Conservation (phyloP, 2,329 filamentous ascomycete species). For the Westerdykella sp. region DNA sequence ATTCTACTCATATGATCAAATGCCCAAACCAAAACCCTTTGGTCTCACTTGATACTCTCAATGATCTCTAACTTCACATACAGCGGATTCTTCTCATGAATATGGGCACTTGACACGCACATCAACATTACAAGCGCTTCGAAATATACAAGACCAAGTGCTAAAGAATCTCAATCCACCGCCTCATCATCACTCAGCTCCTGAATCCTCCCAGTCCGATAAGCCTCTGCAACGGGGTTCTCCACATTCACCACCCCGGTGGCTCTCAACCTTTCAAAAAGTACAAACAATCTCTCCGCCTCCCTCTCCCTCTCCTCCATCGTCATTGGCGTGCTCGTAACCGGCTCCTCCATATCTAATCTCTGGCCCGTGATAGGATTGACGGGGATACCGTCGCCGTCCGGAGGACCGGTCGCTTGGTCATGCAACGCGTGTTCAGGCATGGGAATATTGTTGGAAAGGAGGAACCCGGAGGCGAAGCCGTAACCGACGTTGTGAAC, state of each 20-base stretch:
- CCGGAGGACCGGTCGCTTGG: conserved; percentile 32
- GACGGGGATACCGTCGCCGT: conserved; percentile 41
- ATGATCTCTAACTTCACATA: too few relatives aligned
- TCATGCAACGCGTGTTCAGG: conserved; percentile 60
- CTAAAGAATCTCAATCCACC: not conserved
- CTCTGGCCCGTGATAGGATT: conserved; percentile 88
- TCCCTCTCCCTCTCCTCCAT: conserved; percentile 88
- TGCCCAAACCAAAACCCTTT: too few relatives aligned
- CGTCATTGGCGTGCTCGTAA: conserved; percentile 68
- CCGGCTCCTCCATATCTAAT: conserved; percentile 58
- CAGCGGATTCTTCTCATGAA: too few relatives aligned
- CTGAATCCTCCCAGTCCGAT: conserved; percentile 63
- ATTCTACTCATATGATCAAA: too few relatives aligned
- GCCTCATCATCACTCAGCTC: conserved; percentile 55
- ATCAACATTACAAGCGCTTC: too few relatives aligned
- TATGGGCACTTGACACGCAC: too few relatives aligned
- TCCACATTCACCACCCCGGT: conserved; percentile 72
- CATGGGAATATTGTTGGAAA: conserved; percentile 74
- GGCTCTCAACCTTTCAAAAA: conserved; percentile 74
- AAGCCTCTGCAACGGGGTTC: conserved; percentile 68
- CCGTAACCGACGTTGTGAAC: conserved; percentile 93
- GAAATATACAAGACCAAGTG: too few relatives aligned
- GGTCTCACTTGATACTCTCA: too few relatives aligned
- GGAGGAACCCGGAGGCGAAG: conserved; percentile 83
- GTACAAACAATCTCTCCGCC: conserved; percentile 79